A percentile compares a stretch with the other conserved stretches of the same genome.
phyloP scores from a whole-genome alignment of 139 green algal genomes.

The Chlorella ohadii region DNA sequence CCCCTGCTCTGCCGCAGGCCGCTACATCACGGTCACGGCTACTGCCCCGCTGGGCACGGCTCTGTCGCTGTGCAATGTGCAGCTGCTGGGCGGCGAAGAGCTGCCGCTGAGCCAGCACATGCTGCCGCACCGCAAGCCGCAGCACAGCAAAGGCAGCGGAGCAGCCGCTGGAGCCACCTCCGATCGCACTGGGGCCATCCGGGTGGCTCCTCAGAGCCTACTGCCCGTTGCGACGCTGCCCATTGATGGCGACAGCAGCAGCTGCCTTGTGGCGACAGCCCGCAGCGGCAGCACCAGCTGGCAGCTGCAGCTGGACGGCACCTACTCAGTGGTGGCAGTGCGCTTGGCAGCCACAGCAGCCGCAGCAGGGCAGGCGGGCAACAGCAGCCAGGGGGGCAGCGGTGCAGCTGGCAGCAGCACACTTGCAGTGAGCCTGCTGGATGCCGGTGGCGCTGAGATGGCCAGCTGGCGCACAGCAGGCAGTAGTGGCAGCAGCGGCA shows the following conservation, averaged over 20 bases:
- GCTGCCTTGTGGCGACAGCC: background rate
- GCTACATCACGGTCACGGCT: constrained; percentile 2
- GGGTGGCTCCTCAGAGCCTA: background rate
- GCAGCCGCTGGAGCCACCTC: background rate
- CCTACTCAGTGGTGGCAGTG: constrained; percentile 12
- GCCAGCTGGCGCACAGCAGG: background rate
- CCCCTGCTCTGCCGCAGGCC: background rate
- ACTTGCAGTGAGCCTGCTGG: constrained; percentile 7
- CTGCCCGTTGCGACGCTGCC: constrained; percentile 6
- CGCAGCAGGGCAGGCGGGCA: background rate
- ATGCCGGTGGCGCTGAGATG: background rate
- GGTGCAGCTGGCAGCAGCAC: background rate
- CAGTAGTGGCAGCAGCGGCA: background rate
- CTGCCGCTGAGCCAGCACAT: constrained; percentile 2
- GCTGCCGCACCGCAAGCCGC: background rate
- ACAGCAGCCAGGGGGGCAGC: background rate
- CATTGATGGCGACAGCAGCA: constrained; percentile 21
- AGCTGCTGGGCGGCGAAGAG: constrained; percentile 24
- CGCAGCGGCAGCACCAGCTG: background rate
- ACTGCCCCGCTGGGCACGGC: background rate
- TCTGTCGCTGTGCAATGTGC: constrained; percentile 30
- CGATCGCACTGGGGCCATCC: background rate
- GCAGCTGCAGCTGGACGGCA: constrained; percentile 27
- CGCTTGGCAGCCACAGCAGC: background rate
- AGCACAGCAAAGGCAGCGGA: too few species aligned